A percentile compares a stretch with the other conserved stretches of the same genome.
Conservation (phyloP, 75 land plant genomes). For the Cryptomeria japonica region DNA sequence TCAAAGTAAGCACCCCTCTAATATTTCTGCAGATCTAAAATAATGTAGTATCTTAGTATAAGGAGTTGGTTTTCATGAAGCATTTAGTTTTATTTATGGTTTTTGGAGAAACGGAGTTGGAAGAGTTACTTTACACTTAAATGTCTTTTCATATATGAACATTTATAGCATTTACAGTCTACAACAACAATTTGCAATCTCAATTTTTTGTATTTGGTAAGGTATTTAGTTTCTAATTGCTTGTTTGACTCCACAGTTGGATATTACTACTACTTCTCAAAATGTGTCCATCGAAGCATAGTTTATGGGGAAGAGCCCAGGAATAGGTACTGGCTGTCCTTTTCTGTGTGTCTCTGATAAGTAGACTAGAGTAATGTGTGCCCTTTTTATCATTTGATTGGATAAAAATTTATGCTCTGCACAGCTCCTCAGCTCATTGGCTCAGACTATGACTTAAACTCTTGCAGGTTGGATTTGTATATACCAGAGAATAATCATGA, state of each 20-base stretch:
- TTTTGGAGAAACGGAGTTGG: background rate
- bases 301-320: slow-evolving; percentile 92
- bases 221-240: background rate
- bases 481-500: slow-evolving; percentile 58
- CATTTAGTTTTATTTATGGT: background rate
- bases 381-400: background rate
- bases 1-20: slow-evolving; percentile 45
- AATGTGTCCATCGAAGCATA: slow-evolving; percentile 69
- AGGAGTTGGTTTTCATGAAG: background rate
- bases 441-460: background rate
- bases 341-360: background rate
- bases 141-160: background rate
- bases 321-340: slow-evolving; percentile 60
- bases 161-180: background rate
- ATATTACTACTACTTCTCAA: slow-evolving; percentile 83
- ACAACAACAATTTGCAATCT: background rate
- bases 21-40: slow-evolving; percentile 6
- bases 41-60: background rate
- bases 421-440: background rate
- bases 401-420: background rate
- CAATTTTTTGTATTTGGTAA: background rate
- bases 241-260: slow-evolving; percentile 57
- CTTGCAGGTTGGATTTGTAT: slow-evolving; percentile 87
- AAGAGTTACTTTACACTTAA: background rate
- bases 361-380: background rate